These are phyloP conservation scores for Paxillus involutus DNA, from an alignment of 768 basidiomycete species.

Conservation along the genomic window DNA sequence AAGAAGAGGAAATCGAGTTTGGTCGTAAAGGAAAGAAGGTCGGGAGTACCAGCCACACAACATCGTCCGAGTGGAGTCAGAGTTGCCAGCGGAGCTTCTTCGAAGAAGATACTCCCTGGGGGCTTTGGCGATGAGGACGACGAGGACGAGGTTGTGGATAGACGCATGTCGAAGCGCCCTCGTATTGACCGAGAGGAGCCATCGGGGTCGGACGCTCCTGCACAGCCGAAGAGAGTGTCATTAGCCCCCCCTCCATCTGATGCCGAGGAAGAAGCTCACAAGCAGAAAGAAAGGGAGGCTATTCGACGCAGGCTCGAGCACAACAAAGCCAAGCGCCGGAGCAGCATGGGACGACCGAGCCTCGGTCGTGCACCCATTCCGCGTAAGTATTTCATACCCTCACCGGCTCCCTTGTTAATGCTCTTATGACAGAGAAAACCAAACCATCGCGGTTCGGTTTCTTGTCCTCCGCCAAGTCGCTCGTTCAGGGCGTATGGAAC, in stretches of 20 bases:
- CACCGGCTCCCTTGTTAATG: slow-evolving; percentile 4
- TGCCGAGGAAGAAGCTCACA: slow-evolving; percentile 30
- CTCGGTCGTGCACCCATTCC: slow-evolving; percentile 39
- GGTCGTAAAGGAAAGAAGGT: slow-evolving; percentile 34
- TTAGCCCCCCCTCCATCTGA: slow-evolving; percentile 22
- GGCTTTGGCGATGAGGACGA: slow-evolving; percentile 56
- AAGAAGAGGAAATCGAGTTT: slow-evolving; percentile 54
- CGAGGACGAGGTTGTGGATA: slow-evolving; percentile 38
- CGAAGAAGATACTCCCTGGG: slow-evolving; percentile 46
- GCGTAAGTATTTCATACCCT: slow-evolving; percentile 32
- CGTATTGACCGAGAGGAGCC: slow-evolving; percentile 35
- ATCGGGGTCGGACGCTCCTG: slow-evolving; percentile 26
- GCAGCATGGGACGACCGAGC: slow-evolving; percentile 56
- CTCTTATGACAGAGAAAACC: slow-evolving; percentile 32
- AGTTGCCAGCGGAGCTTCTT: slow-evolving; percentile 23
- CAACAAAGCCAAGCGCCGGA: slow-evolving; percentile 67
- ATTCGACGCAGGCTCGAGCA: slow-evolving; percentile 64
- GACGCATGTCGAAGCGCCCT: slow-evolving; percentile 46
- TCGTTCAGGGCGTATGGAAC: slow-evolving; percentile 76
- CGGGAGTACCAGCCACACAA: slow-evolving; percentile 7
- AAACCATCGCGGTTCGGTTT: slow-evolving; percentile 64
- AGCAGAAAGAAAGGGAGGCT: slow-evolving; percentile 52
- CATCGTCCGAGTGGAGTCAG: slow-evolving; percentile 25
- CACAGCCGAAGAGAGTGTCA: slow-evolving; percentile 35
- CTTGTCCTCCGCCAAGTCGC: slow-evolving; percentile 63